These are phyloP conservation scores for Hypoxylon sp. DNA, from an alignment of 2,329 filamentous ascomycete species.

Conservation along the genomic window DNA sequence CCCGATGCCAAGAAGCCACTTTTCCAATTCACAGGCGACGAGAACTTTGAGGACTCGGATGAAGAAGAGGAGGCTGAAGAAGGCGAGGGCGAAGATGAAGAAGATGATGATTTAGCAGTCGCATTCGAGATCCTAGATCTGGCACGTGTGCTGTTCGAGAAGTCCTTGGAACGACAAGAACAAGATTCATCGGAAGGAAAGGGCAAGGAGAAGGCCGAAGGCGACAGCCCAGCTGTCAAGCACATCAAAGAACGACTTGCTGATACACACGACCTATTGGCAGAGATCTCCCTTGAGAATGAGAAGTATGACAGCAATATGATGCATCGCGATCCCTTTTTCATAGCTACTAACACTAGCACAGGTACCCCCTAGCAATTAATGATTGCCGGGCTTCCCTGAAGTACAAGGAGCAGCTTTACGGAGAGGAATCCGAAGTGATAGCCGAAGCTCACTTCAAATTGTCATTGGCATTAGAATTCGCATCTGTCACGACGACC, in stretches of 20 bases:
- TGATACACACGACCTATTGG: constrained; percentile 93
- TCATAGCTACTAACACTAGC: constrained; percentile 40
- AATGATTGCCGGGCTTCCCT: constrained; percentile 85
- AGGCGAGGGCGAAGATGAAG: constrained; percentile 65
- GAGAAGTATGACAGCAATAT: constrained; percentile 72
- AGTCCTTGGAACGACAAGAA: constrained; percentile 63
- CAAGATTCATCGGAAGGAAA: constrained; percentile 59
- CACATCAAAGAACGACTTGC: constrained; percentile 88
- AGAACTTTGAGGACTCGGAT: constrained; percentile 90
- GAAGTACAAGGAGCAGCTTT: constrained; percentile 82
- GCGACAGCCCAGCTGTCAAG: constrained; percentile 61
- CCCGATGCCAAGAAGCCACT: constrained; percentile 77
- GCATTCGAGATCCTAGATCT: constrained; percentile 90
- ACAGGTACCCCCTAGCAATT: constrained; percentile 85
- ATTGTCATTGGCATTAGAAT: constrained; percentile 93
- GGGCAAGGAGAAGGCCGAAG: constrained; percentile 60
- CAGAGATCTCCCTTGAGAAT: constrained; percentile 97
- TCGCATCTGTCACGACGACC: constrained; percentile 81
- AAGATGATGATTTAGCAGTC: constrained; percentile 81
- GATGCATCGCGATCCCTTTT: constrained; percentile 15
- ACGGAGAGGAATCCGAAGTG: constrained; percentile 84
- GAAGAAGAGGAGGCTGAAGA: constrained; percentile 71
- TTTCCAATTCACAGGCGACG: constrained; percentile 94
- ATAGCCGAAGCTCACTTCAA: constrained; percentile 97
- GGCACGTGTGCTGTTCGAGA: constrained; percentile 76